Conservation (phyloP, 352 stramenopile species). For the Pythium brassicae region DNA sequence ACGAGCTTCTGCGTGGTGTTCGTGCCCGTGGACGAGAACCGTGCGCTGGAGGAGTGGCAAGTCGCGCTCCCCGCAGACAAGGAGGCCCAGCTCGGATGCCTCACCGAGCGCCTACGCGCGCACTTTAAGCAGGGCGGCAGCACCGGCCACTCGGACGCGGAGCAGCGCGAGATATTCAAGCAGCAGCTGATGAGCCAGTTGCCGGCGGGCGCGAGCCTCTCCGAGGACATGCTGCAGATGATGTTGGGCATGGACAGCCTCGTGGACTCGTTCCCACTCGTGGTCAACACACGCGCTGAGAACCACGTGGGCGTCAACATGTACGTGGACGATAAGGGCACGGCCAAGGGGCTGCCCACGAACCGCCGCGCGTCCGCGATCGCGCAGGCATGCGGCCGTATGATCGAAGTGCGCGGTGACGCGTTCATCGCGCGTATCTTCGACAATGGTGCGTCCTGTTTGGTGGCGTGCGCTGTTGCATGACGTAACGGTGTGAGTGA, state of each 20-base stretch:
- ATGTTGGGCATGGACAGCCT: slow-evolving; percentile 87
- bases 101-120: slow-evolving; percentile 73
- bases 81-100: slow-evolving; percentile 71
- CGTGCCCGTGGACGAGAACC: slow-evolving; percentile 47
- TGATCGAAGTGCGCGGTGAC: slow-evolving; percentile 83
- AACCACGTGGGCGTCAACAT: slow-evolving; percentile 82
- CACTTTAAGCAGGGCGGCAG: slow-evolving; percentile 66
- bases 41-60: slow-evolving; percentile 67
- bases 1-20: slow-evolving; percentile 74
- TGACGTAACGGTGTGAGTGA: neutral
- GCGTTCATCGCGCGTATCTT: slow-evolving; percentile 86
- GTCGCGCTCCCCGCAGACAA: slow-evolving; percentile 70
- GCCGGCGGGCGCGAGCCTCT: slow-evolving; percentile 54
- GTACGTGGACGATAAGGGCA: slow-evolving; percentile 90
- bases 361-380: slow-evolving; percentile 81
- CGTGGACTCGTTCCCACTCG: slow-evolving; percentile 83
- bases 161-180: slow-evolving; percentile 80
- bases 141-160: slow-evolving; percentile 21
- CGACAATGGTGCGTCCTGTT: slow-evolving; percentile 63
- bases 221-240: slow-evolving; percentile 79
- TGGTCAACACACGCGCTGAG: slow-evolving; percentile 72
- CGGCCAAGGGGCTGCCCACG: slow-evolving; percentile 72
- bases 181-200: slow-evolving; percentile 72
- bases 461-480: neutral
- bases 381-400: slow-evolving; percentile 72